Conservation (phyloP, 495 filamentous ascomycete species). For the Penicillium lagena region DNA sequence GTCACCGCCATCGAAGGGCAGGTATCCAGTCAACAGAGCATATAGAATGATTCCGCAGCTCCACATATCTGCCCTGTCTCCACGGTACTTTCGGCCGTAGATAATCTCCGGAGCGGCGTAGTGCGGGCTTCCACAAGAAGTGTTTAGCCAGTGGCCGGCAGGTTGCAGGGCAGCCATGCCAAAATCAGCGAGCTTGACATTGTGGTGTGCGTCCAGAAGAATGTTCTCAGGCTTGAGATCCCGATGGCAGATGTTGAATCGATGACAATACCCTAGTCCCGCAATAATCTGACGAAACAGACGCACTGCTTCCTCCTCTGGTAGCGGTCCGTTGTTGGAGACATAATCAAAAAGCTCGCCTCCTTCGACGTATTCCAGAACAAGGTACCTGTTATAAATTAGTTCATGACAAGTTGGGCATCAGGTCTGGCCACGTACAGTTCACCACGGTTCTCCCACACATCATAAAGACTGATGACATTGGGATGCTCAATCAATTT, state of each 20-base stretch:
- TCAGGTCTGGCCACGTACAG: conserved; percentile 54
- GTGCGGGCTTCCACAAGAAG: conserved; percentile 92
- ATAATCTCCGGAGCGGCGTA: conserved; percentile 94
- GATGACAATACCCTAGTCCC: conserved; percentile 87
- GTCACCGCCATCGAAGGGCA: conserved; percentile 75
- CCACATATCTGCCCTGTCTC: conserved; percentile 85
- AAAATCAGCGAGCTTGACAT: conserved; percentile 93
- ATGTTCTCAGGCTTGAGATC: conserved; percentile 98
- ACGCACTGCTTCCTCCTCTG: conserved; percentile 72
- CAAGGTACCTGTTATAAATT: conserved; percentile 66
- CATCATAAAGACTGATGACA: conserved; percentile 84
- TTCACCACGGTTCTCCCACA: conserved; percentile 93
- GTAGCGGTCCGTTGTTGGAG: conserved; percentile 54
- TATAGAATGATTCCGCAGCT: conserved; percentile 89
- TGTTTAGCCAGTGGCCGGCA: conserved; percentile 63
- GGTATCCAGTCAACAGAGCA: conserved; percentile 67
- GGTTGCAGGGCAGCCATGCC: conserved; percentile 96
- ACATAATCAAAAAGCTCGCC: conserved; percentile 89
- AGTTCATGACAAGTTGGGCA: neutral
- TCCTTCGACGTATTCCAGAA: conserved; percentile 88
- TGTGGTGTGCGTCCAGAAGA: conserved; percentile 60
- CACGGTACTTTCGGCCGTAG: conserved; percentile 63
- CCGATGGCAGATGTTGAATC: conserved; percentile 89
- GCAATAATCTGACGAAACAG: conserved; percentile 90
- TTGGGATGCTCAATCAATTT: conserved; percentile 91